Evolutionary conservation across 176 grass and related monocot species (phyloP), one percentile per base, ranked within the genome.

Genomic region (Phragmites australis): DNA sequence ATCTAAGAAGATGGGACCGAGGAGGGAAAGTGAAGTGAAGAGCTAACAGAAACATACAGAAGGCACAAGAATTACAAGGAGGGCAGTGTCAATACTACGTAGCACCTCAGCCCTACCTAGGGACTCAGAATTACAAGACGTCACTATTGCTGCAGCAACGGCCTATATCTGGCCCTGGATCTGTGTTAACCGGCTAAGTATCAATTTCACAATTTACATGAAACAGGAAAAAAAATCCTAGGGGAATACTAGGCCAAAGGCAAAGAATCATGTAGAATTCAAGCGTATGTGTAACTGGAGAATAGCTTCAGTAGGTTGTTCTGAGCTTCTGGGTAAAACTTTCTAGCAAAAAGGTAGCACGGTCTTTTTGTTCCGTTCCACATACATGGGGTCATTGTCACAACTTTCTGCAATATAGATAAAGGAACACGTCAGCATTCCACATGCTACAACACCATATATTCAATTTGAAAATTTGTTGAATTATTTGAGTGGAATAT

Each of bases 291-390:
- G 82, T 90, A 88, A 85, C 78, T 89, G 83, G 88, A 85, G 80
- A 89, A 92, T 72, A 97, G 69, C 77, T 94, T 90, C 86, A 98
- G 72, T 85, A 98, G 40, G 58, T 93, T 94, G 86, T 88, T 81
- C 74, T 93, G 88, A 81, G 95, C 79, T 77, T 93, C 86, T n/a
- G 92, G 95, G 74, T 93, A 94, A 80, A 98, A 98, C 74, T 98
- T 98, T 82, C 95, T 88, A 31, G 92, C 88, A 76, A 98, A 98
- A 78, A 98, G 91, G 62, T 94, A 98, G 82, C 95, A 98, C 0
- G 92, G 90, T 94, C 92, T 92, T 84, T 87, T 98, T 80, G 71
- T 87, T 74, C 95, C 95, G 5, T 98, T 88, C 97, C 90, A 93
- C 54, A 91, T 60, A 72, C 97, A 99, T 60, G 90, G 81, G 37